phyloP scores from a whole-genome alignment of 2,329 filamentous ascomycete genomes.

The Venturia asperata region DNA sequence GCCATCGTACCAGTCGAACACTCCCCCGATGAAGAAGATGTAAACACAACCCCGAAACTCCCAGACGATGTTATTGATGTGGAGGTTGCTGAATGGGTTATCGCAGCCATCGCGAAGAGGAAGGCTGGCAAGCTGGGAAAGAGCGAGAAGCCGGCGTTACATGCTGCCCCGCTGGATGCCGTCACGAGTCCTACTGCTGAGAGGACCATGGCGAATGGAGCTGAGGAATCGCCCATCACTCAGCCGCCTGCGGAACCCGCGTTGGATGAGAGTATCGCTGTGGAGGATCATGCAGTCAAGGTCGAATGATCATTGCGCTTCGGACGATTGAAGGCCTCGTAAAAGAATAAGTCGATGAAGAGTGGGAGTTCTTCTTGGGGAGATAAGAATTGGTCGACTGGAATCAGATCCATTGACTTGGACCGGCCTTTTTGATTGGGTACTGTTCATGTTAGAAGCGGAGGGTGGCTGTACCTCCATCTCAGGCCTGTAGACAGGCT shows the following conservation, averaged over 20 bases:
- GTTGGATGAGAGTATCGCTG: not conserved
- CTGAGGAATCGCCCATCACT: not conserved
- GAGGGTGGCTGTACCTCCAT: not conserved
- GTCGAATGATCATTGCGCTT: not conserved
- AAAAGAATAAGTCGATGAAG: not conserved
- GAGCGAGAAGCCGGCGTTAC: constrained; percentile 68
- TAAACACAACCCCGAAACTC: not conserved
- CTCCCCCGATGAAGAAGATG: not conserved
- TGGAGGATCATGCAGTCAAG: not conserved
- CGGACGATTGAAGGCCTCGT: not conserved
- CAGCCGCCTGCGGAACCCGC: not conserved
- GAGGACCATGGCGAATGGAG: constrained; percentile 5
- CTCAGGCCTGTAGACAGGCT: not conserved
- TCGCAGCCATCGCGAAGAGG: constrained; percentile 59
- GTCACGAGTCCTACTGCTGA: constrained; percentile 33
- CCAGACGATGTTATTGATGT: constrained; percentile 52
- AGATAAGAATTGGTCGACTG: not conserved
- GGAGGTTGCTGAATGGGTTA: constrained; percentile 85
- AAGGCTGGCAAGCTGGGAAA: constrained; percentile 50
- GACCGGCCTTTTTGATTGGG: not conserved
- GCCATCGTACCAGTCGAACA: constrained; percentile 22
- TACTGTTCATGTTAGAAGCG: not conserved
- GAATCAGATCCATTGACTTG: not conserved
- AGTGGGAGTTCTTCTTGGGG: not conserved
- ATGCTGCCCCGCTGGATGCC: constrained; percentile 75